Evolutionary conservation across 345 rosid species (phyloP), one percentile per base, ranked within the genome.

Genomic region (Mallotus nudiflorus): DNA sequence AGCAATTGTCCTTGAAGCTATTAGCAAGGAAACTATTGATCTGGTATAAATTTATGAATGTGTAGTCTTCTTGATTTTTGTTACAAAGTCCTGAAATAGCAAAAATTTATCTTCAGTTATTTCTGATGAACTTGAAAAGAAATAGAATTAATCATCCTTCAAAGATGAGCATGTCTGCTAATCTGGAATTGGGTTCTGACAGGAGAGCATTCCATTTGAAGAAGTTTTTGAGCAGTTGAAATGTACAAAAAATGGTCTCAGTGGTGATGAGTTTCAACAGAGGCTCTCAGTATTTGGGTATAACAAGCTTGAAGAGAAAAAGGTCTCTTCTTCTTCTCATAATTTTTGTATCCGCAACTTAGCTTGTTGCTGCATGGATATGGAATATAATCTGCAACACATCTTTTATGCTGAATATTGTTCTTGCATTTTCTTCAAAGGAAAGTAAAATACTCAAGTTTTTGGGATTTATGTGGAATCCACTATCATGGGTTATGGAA

Each of bases 11-110:
- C 85, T 90, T 58, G 86, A 87, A 80, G 98, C 91, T 69, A 82
- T 92, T 42, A 89, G 69, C 82, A 85, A 85, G 53, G 98, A 89
- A 83, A 85, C 82, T 71, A 76, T 91, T 83, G 97, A 93, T 78
- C 77, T 91, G 80, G 98, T 89, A 73, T 16, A 56, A 45, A 9
- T 12, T 57, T 8, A 39, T 46, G 42, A 49, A n/a, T n/a, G n/a
- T n/a, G 24, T 3, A 48, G 10, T 18, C 8, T 7, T 3, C 8
- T 35, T 10, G 12, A n/a, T 19, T 9, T n/a, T 20, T 19, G 6
- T 49, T 49, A 19, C 6, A 12, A 48, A 48, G 14, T 16, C n/a
- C 4, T 39, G 9, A 39, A 39, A 39, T 39, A 39, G 4, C 42
- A 39, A 39, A 39, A 39, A 39, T 39, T 18, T 60, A 31, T 60